Base-by-base conservation (phyloP, 257 asterid genomes). In the Jacaranda copaia region DNA sequence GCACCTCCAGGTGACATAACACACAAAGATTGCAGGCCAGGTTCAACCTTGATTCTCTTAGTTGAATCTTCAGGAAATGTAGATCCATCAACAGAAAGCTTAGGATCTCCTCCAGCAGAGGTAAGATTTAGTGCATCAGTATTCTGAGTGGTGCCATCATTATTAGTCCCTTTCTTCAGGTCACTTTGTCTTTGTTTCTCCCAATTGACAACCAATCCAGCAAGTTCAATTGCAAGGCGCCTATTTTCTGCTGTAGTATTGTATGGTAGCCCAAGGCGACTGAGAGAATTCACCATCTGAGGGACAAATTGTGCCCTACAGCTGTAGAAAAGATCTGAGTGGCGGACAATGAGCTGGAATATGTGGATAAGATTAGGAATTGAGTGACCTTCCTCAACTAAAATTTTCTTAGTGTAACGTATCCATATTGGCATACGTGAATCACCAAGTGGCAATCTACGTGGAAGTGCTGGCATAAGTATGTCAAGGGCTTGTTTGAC, bases 401-500 rank as follows among this genome's bases (percentile, higher is more conserved):
- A 90, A 63, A 96, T 96, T 83, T 96, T 96, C 86, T 93, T 96
- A 10, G 99, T 96, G 88, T 96, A 96, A 48, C 99, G 98, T 85
- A 96, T 96, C 99, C 99, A 96, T 78, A 96, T 96, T 62, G 99
- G 98, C 98, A 96, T 96, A 32, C 98, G 99, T 40, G 97, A 91
- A 78, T 96, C 99, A 78, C 99, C 99, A 78, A 91, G 93, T 16
- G 99, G 99, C 81, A 96, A 86, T 84, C 99, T 90, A 69, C 97
- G 92, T 68, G 99, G 99, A 85, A 96, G 97, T 70, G 99, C 99
- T 8, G 99, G 99, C 99, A 96, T 96, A 75, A 96, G 93, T 80
- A 96, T 96, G 84, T 96, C 99, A 73, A 96, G 97, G 71, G 99
- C 99, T 86, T 96, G 99, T 81, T 90, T 96, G 78, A 96, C 99